A percentile compares a stretch with the other conserved stretches of the same genome.
phyloP scores from a whole-genome alignment of 768 basidiomycete genomes.

The Mycena latifolia region DNA sequence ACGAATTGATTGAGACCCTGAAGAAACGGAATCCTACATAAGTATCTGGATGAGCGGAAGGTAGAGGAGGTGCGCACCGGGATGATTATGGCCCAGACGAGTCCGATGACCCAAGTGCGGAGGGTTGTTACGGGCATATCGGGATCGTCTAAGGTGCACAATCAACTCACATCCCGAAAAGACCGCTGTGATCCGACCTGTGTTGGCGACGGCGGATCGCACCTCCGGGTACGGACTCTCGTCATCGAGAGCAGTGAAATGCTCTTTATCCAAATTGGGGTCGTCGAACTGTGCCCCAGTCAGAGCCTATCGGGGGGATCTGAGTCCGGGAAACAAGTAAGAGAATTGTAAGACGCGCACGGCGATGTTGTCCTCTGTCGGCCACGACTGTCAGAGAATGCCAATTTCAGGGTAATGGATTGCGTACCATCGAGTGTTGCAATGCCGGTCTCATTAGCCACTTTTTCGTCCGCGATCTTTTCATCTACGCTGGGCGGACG shows the following conservation, averaged over 20 bases:
- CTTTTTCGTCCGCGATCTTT: constrained; percentile 40
- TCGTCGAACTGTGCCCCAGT: constrained; percentile 56
- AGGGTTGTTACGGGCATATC: constrained; percentile 67
- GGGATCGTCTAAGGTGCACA: constrained; percentile 74
- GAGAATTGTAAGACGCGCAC: constrained; percentile 33
- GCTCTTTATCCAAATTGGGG: constrained; percentile 58
- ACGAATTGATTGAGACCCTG: constrained; percentile 63
- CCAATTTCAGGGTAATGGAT: not conserved
- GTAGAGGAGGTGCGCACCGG: constrained; percentile 48
- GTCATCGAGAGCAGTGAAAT: constrained; percentile 57
- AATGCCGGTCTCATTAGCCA: constrained; percentile 33
- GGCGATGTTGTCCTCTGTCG: constrained; percentile 45
- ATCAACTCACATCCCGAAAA: constrained; percentile 63
- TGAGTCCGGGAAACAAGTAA: not conserved
- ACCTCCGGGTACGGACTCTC: constrained; percentile 88
- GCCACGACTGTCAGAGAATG: not conserved
- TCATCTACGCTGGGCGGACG: constrained; percentile 30
- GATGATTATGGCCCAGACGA: constrained; percentile 66
- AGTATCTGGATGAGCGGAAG: not conserved
- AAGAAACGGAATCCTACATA: not conserved
- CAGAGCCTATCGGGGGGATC: constrained; percentile 40
- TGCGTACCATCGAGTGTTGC: constrained; percentile 44
- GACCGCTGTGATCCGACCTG: not conserved
- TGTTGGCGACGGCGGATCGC: constrained; percentile 73
- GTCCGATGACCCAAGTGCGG: constrained; percentile 65